These are phyloP conservation scores for Austroboletus novae-zelandiae DNA, from an alignment of 1,284 basidiomycete genomes.

Conservation along the genomic window DNA sequence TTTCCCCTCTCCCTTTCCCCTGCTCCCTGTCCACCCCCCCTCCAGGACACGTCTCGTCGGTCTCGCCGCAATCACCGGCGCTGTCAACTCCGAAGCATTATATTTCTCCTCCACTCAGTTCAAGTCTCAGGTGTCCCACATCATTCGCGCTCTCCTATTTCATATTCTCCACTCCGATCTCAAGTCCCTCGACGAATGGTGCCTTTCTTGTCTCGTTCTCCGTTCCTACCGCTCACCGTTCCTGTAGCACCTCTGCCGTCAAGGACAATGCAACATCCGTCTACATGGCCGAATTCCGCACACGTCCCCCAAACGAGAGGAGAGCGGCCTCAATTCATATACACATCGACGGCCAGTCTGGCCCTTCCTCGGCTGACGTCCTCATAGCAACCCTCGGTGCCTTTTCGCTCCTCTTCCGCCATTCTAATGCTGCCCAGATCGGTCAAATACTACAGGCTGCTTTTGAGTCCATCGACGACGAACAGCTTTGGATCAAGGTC, in stretches of 20 bases:
- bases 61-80: conserved; percentile 79
- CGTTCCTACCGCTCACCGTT: neutral
- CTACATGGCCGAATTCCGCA: conserved; percentile 79
- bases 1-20: neutral
- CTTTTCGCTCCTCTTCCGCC: conserved; percentile 70
- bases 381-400: conserved; percentile 72
- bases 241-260: conserved; percentile 51
- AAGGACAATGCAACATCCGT: conserved; percentile 70
- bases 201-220: conserved; percentile 4
- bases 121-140: conserved; percentile 64
- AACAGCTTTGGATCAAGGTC: conserved; percentile 68
- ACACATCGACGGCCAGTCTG: conserved; percentile 85
- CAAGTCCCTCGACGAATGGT: conserved; percentile 67
- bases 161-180: conserved; percentile 69
- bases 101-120: conserved; percentile 79
- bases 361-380: conserved; percentile 75
- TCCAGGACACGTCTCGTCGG: conserved; percentile 82
- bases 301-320: conserved; percentile 70
- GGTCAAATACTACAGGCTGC: conserved; percentile 70
- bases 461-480: conserved; percentile 63
- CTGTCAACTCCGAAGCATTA: conserved; percentile 82
- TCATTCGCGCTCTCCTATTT: conserved; percentile 74
- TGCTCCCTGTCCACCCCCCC: neutral
- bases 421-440: conserved; percentile 78
- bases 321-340: conserved; percentile 85